A percentile compares a stretch with the other conserved stretches of the same genome.
Conservation (phyloP, 768 basidiomycete species). For the Asterophora lycoperdoides region DNA sequence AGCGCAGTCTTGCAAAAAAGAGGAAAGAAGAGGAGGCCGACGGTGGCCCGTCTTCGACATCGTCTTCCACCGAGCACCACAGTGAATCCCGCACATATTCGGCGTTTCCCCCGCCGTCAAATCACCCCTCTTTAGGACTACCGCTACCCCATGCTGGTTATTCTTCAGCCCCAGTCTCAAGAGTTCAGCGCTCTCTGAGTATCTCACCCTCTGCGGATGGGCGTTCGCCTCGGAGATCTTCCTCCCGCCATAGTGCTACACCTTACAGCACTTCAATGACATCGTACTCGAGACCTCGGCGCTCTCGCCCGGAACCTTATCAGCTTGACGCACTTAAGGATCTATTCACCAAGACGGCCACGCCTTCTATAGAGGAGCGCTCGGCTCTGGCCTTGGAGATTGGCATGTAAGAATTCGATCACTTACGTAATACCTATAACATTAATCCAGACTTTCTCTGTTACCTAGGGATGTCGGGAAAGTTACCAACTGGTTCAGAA, state of each 20-base stretch:
- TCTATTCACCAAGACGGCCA: slow-evolving; percentile 61
- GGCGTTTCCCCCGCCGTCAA: slow-evolving; percentile 45
- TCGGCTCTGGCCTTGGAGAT: slow-evolving; percentile 68
- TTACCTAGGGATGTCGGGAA: slow-evolving; percentile 76
- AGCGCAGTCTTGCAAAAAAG: slow-evolving; percentile 74
- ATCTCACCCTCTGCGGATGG: slow-evolving; percentile 38
- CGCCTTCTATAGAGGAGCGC: slow-evolving; percentile 78
- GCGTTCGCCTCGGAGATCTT: slow-evolving; percentile 34
- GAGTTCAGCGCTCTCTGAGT: slow-evolving; percentile 33
- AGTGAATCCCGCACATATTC: slow-evolving; percentile 39
- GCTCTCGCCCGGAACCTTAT: slow-evolving; percentile 74
- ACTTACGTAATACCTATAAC: slow-evolving; percentile 14
- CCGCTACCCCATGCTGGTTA: slow-evolving; percentile 29
- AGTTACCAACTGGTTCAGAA: slow-evolving; percentile 87
- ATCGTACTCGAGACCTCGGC: slow-evolving; percentile 51
- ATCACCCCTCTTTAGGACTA: slow-evolving; percentile 42
- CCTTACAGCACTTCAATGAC: slow-evolving; percentile 41
- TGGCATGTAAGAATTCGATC: slow-evolving; percentile 54
- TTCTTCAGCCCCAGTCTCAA: slow-evolving; percentile 28
- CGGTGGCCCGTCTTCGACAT: slow-evolving; percentile 21
- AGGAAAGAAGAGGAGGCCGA: slow-evolving; percentile 54
- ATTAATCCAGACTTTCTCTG: slow-evolving; percentile 13
- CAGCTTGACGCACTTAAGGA: slow-evolving; percentile 74
- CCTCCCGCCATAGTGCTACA: slow-evolving; percentile 36
- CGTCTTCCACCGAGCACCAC: slow-evolving; percentile 28